Conservation (phyloP, 1,139 yeast species). For the Yamadazyma triangularis region DNA sequence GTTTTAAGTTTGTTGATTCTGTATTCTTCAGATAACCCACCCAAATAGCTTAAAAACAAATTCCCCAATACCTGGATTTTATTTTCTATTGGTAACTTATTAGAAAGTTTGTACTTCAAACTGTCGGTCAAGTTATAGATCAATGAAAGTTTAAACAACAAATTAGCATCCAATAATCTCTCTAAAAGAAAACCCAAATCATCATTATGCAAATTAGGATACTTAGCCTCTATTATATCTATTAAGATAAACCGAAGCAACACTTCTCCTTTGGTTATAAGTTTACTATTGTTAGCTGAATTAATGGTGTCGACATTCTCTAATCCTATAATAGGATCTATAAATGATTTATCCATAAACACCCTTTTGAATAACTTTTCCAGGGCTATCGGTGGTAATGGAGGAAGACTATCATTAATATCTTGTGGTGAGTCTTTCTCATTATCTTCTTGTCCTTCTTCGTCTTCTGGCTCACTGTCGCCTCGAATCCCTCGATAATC, state of each 20-base stretch:
- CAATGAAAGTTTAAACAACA: slow-evolving; percentile 35
- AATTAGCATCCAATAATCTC: slow-evolving; percentile 18
- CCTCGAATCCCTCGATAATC: slow-evolving; percentile 15
- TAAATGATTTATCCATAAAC: slow-evolving; percentile 35
- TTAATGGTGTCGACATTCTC: slow-evolving; percentile 20
- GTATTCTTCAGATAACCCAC: slow-evolving; percentile 23
- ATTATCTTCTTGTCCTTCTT: slow-evolving; percentile 6
- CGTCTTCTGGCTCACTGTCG: slow-evolving; percentile 8
- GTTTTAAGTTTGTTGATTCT: slow-evolving; percentile 7
- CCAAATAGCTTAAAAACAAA: slow-evolving; percentile 36
- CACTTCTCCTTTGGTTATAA: slow-evolving; percentile 27
- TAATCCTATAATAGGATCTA: slow-evolving; percentile 33
- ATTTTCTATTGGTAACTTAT: slow-evolving; percentile 17
- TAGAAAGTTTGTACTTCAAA: slow-evolving; percentile 24
- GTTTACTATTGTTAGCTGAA: slow-evolving; percentile 29
- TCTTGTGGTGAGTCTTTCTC: no score
- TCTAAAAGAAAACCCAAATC: slow-evolving; percentile 25
- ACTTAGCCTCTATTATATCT: slow-evolving; percentile 29
- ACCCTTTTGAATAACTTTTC: slow-evolving; percentile 22
- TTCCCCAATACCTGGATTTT: slow-evolving; percentile 27
- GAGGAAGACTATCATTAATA: slow-evolving; percentile 26
- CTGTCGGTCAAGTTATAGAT: slow-evolving; percentile 32
- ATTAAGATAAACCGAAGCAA: slow-evolving; percentile 21
- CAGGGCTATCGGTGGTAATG: slow-evolving; percentile 29
- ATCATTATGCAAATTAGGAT: slow-evolving; percentile 29